Conservation (phyloP, 2,329 filamentous ascomycete species). For the Pseudohalonectria lignicola region DNA sequence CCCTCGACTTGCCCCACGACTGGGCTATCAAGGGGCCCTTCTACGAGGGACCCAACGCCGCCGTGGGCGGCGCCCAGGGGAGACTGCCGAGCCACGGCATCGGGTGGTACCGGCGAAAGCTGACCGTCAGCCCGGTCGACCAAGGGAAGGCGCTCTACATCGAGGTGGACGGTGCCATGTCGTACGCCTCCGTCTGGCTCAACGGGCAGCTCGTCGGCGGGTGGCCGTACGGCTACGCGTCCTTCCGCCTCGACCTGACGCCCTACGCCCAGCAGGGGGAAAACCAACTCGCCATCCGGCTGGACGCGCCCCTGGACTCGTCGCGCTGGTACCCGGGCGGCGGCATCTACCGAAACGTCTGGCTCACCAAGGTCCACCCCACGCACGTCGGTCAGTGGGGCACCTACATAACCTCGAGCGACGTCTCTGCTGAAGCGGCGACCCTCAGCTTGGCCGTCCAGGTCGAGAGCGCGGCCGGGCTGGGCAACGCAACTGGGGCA, state of each 20-base stretch:
- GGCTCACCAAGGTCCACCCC: slow-evolving; percentile 35
- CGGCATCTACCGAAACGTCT: slow-evolving; percentile 42
- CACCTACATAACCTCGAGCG: slow-evolving; percentile 33
- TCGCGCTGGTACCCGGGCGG: slow-evolving; percentile 45
- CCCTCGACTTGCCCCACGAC: slow-evolving; percentile 31
- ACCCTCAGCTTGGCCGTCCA: slow-evolving; percentile 30
- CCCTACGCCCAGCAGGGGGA: slow-evolving; percentile 22
- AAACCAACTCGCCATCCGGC: slow-evolving; percentile 35
- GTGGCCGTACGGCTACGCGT: slow-evolving; percentile 39
- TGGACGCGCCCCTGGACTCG: slow-evolving; percentile 34
- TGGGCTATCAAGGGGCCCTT: slow-evolving; percentile 37
- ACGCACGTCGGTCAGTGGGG: slow-evolving; percentile 38
- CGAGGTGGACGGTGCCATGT: slow-evolving; percentile 40
- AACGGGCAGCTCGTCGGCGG: slow-evolving; percentile 37
- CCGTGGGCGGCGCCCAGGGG: slow-evolving; percentile 25
- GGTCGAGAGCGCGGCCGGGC: slow-evolving; percentile 21
- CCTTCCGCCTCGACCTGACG: slow-evolving; percentile 38
- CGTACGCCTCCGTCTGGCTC: slow-evolving; percentile 36
- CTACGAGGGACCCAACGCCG: slow-evolving; percentile 17
- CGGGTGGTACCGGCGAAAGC: slow-evolving; percentile 36
- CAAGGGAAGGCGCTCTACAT: slow-evolving; percentile 27
- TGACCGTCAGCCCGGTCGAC: slow-evolving; percentile 20
- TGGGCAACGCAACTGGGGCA: background rate
- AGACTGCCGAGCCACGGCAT: slow-evolving; percentile 37
- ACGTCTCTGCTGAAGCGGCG: slow-evolving; percentile 31